Evolutionary conservation across 352 stramenopile genomes (phyloP), one percentile per base, ranked within the genome.

Genomic region (Globisporangium ultimum): DNA sequence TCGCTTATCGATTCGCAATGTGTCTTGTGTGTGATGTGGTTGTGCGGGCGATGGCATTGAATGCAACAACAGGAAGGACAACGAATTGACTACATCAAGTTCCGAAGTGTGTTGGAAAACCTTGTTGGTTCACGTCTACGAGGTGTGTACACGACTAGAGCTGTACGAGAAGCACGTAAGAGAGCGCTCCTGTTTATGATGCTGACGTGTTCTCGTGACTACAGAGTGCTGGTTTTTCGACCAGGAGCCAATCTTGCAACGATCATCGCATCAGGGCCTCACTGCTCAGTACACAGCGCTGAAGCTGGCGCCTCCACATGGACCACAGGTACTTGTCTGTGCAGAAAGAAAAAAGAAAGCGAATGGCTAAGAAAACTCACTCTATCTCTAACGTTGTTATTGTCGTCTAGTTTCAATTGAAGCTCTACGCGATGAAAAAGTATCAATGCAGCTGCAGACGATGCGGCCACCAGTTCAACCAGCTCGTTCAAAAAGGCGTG

Each of bases 181-280:
- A 43, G 40, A 36, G 28, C 28, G 28, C 28, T 36, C 28, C 28
- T 10, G 28, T 10, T 2, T 36, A 5, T 36, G 28, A 36, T 10
- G 28, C 28, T 36, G 28, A 36, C 28, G 28, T 55, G 17, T 55
- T 11, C 54, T 28, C n/a, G 18, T 14, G 15, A 51, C 20, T 32
- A n/a, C 58, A 95, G 85, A 95, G 69, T 92, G 85, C 71, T 95
- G 85, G 85, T 93, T 88, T 58, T 95, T 95, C 58, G 84, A 93
- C 43, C 85, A 95, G 20, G 87, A 91, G 41, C 79, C 74, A 3
- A 74, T 79, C 38, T 34, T 56, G 20, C 65, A 74, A 57, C 77
- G 70, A 36, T 79, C 70, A 1, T 46, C 61, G 9, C 64, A 71
- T 36, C 75, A 84, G 38, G 59, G 55, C 8, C 47, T 70, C 17